Conservation (phyloP, 345 rosid genomes). For the Schrenkiella parvula region DNA sequence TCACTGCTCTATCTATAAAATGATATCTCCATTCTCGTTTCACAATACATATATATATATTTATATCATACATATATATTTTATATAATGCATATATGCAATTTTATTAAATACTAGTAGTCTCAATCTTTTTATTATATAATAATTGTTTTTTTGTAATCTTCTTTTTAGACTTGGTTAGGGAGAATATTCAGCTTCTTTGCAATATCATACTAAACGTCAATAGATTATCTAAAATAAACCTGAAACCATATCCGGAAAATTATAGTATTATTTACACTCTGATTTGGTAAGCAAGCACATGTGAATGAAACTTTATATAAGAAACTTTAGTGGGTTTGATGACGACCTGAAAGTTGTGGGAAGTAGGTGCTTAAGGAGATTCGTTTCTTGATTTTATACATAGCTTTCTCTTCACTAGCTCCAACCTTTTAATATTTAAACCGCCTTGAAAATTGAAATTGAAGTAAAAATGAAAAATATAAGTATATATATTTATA, state of each 20-base stretch:
- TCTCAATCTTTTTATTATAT: background rate
- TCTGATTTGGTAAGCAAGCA: slow-evolving; percentile 24
- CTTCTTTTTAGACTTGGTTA: background rate
- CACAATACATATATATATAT: background rate
- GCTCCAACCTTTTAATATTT: background rate
- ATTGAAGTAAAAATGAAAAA: background rate
- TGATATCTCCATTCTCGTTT: slow-evolving; percentile 14
- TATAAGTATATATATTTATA: background rate
- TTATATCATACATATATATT: no score
- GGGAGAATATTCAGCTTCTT: background rate
- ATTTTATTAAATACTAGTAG: background rate
- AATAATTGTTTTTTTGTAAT: background rate
- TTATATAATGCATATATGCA: background rate
- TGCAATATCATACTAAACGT: background rate
- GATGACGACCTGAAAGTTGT: slow-evolving; percentile 10
- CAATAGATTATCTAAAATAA: background rate
- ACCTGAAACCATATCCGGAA: background rate
- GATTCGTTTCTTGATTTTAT: slow-evolving; percentile 34
- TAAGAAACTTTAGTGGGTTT: slow-evolving; percentile 24
- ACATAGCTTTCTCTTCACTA: slow-evolving; percentile 3
- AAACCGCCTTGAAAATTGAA: slow-evolving; percentile 17
- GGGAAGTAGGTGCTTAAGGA: slow-evolving; percentile 23
- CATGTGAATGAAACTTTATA: slow-evolving; percentile 29
- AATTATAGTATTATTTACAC: background rate
- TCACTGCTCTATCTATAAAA: slow-evolving; percentile 12